phyloP scores from a whole-genome alignment of 768 basidiomycete species.

The Amanita fuliginea region DNA sequence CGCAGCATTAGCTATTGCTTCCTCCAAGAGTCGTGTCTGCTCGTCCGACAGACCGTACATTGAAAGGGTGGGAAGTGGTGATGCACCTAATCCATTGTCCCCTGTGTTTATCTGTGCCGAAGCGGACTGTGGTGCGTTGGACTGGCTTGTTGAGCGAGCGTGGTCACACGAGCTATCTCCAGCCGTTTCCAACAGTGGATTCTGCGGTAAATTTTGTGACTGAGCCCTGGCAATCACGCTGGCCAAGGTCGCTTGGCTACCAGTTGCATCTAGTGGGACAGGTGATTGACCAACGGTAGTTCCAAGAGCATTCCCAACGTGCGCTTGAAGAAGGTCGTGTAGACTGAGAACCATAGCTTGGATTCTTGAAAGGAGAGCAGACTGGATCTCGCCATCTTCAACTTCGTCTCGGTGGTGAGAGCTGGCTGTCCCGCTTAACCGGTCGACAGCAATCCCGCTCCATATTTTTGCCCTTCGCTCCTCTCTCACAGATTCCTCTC shows the following conservation, averaged over 20 bases:
- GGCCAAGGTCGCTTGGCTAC: slow-evolving; percentile 57
- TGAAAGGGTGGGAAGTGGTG: slow-evolving; percentile 34
- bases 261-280: slow-evolving; percentile 30
- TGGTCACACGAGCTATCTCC: slow-evolving; percentile 5
- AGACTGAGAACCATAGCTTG: slow-evolving; percentile 44
- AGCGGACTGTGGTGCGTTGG: background rate
- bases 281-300: slow-evolving; percentile 20
- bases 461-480: slow-evolving; percentile 54
- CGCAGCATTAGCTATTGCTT: slow-evolving; percentile 66
- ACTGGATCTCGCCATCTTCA: slow-evolving; percentile 56
- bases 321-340: slow-evolving; percentile 43
- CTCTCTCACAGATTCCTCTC: slow-evolving; percentile 37
- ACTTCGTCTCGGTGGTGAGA: slow-evolving; percentile 15
- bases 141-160: slow-evolving; percentile 5
- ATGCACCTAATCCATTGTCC: background rate
- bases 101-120: background rate
- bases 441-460: slow-evolving; percentile 44
- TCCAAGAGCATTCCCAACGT: slow-evolving; percentile 48
- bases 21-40: slow-evolving; percentile 56
- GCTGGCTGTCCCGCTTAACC: slow-evolving; percentile 18
- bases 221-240: slow-evolving; percentile 68
- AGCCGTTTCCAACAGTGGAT: background rate
- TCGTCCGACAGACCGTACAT: slow-evolving; percentile 67
- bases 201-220: slow-evolving; percentile 28
- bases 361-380: slow-evolving; percentile 32